phyloP scores from a whole-genome alignment of 139 green algal species.

The Pleodorina starrii region DNA sequence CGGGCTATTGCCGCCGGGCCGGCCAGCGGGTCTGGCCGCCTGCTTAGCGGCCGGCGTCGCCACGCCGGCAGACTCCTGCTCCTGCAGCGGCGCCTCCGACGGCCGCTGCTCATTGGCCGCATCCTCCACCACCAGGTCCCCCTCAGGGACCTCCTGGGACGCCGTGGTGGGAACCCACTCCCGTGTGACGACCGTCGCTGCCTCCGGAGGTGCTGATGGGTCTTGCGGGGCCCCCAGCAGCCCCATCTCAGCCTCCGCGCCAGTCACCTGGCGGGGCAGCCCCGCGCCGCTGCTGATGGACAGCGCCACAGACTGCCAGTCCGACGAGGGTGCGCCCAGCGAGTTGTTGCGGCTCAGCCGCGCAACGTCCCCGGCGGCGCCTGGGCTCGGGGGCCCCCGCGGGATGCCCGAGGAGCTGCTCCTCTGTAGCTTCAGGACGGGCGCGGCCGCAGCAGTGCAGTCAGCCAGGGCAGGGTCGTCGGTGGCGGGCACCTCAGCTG shows the following conservation, averaged over 20 bases:
- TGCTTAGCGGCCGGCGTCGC: neutral
- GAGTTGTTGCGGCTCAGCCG: no score
- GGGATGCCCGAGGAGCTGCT: neutral
- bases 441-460: neutral
- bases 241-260: neutral
- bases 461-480: neutral
- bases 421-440: neutral
- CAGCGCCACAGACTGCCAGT: conserved; percentile 2
- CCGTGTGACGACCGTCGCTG: neutral
- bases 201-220: neutral
- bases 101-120: neutral
- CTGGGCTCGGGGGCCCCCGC: no score
- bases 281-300: neutral
- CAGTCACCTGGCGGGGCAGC: neutral
- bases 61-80: neutral
- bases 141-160: neutral
- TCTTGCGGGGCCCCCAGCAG: neutral
- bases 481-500: no score
- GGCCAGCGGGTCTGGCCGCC: neutral
- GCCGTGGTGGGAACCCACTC: neutral
- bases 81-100: neutral
- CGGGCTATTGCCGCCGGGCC: neutral
- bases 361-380: neutral
- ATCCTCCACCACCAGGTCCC: neutral
- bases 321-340: neutral